Evolutionary conservation across 768 basidiomycete genomes (phyloP), one percentile per base, ranked within the genome.

Genomic region (Strobilomyces confusus): DNA sequence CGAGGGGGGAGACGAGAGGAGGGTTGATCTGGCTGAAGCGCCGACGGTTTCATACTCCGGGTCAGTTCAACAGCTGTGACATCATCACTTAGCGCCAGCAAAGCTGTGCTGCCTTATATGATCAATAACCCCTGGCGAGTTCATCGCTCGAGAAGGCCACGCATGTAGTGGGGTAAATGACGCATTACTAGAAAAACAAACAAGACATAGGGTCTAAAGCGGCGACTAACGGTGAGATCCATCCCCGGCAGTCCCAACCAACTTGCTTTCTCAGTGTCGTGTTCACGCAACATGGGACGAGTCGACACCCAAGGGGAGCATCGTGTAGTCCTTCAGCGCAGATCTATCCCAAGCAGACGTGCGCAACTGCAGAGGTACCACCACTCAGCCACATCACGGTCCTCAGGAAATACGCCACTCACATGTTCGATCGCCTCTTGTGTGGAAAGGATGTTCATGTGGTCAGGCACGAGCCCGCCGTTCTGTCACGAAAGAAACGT

Each of bases 361-460:
- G 40, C 73, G 68, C 46, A 88, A 69, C 87, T 89, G 52, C 40
- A 4, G 13, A 22, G 9, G 22, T 37, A n/a, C 46, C 22, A 9
- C 37, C 44, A 20, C 34, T 65, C 13, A 64, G 49, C 17, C 3
- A 48, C 32, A 13, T 22, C 29, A 12, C 15, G 7, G 13, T 20
- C 20, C 4, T 9, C 17, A 14, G 17, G 4, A 15, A 15, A 23
- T 8, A 46, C 26, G 9, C 23, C n/a, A 58, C 67, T 50, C 30
- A 89, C 89, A 65, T 89, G 84, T 34, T 71, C 71, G 17, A 75
- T 61, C 12, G 87, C 86, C 38, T 87, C 83, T 5, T 64, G 46
- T 12, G 72, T 72, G 9, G 84, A 76, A 14, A 92, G 62, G 20
- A 92, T 69, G 62, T 91, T 87, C 87, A 92, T 90, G 59, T 91